Evolutionary conservation across 768 basidiomycete species (phyloP).

Genomic region (Epithele typhae): DNA sequence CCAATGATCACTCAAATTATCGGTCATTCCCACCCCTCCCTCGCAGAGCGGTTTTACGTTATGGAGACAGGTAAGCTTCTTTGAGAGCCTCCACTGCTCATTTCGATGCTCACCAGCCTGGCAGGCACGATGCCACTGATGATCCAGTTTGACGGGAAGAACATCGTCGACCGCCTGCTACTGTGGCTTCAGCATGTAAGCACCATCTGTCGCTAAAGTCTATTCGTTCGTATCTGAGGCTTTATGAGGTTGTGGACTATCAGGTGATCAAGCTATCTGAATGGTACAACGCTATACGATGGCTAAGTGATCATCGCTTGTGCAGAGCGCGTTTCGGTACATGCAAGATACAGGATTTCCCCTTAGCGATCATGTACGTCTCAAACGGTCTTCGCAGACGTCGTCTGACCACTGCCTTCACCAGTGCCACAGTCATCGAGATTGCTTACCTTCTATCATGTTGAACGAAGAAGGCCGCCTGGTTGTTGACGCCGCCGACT

Average conservation of each 20-base stretch:
- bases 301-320: no score
- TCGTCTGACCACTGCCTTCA: neutral
- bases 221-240: no score
- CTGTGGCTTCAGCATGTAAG: slow-evolving; percentile 10
- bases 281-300: no score
- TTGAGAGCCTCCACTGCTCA: no score
- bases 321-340: slow-evolving; percentile 2
- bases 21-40: slow-evolving; percentile 4
- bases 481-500: slow-evolving; percentile 1
- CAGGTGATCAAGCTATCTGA: neutral
- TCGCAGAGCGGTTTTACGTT: slow-evolving; percentile 6
- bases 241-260: slow-evolving; percentile 9
- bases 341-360: neutral
- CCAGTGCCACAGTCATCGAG: slow-evolving; percentile 4
- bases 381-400: neutral
- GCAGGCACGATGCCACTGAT: slow-evolving; percentile 1
- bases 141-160: neutral
- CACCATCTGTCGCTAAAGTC: no score
- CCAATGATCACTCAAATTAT: slow-evolving; percentile 5
- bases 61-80: slow-evolving; percentile 4
- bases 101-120: no score
- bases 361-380: slow-evolving; percentile 3
- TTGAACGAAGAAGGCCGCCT: slow-evolving; percentile 4
- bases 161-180: neutral
- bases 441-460: slow-evolving; percentile 6